Evolutionary conservation across 192 early-diverging fungal genomes (phyloP), one percentile per base, ranked within the genome.

Genomic region (Gaertneriomyces semiglobifer): DNA sequence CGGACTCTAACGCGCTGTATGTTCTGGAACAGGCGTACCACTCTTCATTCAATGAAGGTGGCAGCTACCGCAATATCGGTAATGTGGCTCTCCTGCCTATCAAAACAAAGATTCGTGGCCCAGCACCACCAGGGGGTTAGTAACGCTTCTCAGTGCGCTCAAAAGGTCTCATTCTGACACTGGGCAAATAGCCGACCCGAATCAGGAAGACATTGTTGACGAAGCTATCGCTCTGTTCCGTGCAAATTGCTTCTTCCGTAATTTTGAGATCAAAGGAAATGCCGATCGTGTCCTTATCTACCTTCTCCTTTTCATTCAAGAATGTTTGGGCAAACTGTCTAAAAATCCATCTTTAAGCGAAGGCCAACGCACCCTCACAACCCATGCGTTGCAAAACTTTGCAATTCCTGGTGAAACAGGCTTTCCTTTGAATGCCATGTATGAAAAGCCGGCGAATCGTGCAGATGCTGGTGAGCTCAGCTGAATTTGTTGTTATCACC

Each of bases 221-320:
- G 97, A 99, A 73, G 91, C 97, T 42, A 69, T 99, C 52, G 88
- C 86, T 65, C 74, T 98, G 58, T 99, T 94, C 85, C 87, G 95
- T 38, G 93, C 95, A 60, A 99, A 99, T 77, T 90, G 90, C 71
- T 83, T 98, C 53, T 99, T 98, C 86, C 87, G 93, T 62, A 99
- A 99, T 85, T 99, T 99, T 87, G 95, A 99, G 71, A 93, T 99
- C 75, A 93, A 97, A 72, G 97, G 95, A 42, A 73, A 75, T 51
- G 91, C 83, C 56, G 97, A 99, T 81, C 86, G 95, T 46, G 86
- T 96, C 39, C 80, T 99, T 20, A 95, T 99, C 67, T 99, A 99
- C 79, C 69, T 94, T 7, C 91, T 93, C 44, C 81, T 99, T 33
- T 95, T 89, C 68, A 94, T 96, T 60, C 91, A 93, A 65, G 75